A percentile compares a stretch with the other conserved stretches of the same genome.
Evolutionary conservation across 164 flowering plant genomes (phyloP).

Genomic region (Warburgia ugandensis): DNA sequence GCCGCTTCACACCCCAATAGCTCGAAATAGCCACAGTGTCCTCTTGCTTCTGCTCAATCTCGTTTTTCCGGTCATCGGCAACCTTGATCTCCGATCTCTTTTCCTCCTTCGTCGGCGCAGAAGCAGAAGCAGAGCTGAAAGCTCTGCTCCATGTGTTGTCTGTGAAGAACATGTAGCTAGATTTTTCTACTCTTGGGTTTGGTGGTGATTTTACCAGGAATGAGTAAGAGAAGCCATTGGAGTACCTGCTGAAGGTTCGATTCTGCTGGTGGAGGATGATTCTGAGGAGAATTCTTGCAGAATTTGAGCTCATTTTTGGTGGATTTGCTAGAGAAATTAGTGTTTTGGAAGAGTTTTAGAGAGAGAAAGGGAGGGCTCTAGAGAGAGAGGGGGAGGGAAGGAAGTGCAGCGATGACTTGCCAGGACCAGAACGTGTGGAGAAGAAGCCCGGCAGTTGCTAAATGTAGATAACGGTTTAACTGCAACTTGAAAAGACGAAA

Average conservation of each 20-base stretch:
- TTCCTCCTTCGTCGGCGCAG: constrained; percentile 15
- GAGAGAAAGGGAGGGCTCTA: background rate
- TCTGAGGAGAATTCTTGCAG: constrained; percentile 9
- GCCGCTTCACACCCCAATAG: constrained; percentile 71
- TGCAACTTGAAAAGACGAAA: no score
- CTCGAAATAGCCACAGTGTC: constrained; percentile 30
- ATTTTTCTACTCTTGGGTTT: background rate
- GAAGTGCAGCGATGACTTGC: no score
- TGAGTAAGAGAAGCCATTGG: constrained; percentile 1
- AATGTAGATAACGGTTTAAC: no score
- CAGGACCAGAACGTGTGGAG: no score
- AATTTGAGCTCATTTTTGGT: constrained; percentile 11
- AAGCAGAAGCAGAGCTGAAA: constrained; percentile 20
- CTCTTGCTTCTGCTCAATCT: constrained; percentile 6
- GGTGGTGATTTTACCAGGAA: constrained; percentile 4
- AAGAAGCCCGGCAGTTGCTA: no score
- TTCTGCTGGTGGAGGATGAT: constrained; percentile 6
- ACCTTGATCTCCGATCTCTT: constrained; percentile 15
- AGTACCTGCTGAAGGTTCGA: background rate
- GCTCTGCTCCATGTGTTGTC: constrained; percentile 15
- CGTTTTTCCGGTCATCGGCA: constrained; percentile 9
- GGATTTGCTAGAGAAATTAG: no score
- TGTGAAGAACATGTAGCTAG: background rate
- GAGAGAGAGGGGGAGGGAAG: no score
- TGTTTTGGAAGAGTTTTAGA: no score